Base-by-base conservation (phyloP, 139 green algal genomes). In the Dunaliella sp. region DNA sequence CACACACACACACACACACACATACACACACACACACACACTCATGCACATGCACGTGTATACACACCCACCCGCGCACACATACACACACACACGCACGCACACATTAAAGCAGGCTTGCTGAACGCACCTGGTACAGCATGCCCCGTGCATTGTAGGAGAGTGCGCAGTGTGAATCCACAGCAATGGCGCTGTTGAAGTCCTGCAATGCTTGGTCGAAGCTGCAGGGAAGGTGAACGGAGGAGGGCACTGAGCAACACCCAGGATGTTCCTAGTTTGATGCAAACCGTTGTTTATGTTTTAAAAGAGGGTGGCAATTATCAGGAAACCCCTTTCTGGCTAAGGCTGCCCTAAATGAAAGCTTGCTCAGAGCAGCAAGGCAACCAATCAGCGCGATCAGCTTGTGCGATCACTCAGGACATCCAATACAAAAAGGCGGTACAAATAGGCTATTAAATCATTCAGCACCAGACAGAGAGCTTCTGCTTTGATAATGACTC, bases 141-240 rank as follows among this genome's bases (percentile, higher is more conserved):
- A 89, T 48, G 28, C 82, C 85, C 2, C 85, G 86, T 22, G 84
- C 85, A 58, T 88, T 85, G 77, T 89, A 87, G 3, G 88, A 89
- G 12, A 88, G 80, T 1, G 87, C 84, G 59, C 83, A 85, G 37
- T 38, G 37, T 38, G 90, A 87, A 74, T 91, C 90, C 34, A 87
- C 57, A n/a, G 34, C 80, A 65, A 89, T 86, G 82, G 91, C 89
- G 32, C 30, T n/a, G 80, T 34, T 77, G 81, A 91, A 91, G 84
- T 92, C 91, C 24, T 65, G 36, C 24, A 77, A 16, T 12, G 38
- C 38, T n/a, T 84, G 36, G 7, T 76, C 81, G 2, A 36, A 28
- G 36, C 48, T 77, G 38, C 81, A 73, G 79, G 21, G 12, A 65
- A 65, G 16, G 16, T n/a, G 16, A 7, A 65, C 48, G 16, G 16